Conservation (phyloP, 2,329 filamentous ascomycete genomes). For the Zasmidium cellare region DNA sequence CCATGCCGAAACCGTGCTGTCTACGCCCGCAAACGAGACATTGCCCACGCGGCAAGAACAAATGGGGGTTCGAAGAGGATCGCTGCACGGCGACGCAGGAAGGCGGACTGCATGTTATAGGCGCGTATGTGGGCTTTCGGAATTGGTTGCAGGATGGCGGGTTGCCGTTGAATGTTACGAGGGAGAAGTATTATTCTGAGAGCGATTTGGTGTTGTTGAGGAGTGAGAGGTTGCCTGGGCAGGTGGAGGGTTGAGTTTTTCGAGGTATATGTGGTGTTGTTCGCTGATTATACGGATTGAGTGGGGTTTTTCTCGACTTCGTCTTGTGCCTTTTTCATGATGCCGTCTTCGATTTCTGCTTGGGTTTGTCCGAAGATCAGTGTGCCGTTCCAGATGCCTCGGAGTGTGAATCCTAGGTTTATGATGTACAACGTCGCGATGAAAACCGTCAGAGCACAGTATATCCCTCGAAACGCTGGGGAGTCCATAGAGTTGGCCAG, state of each 20-base stretch:
- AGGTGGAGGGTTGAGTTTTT: not conserved
- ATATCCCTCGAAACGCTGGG: constrained; percentile 11
- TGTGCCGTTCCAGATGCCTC: constrained; percentile 8
- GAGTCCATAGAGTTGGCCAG: constrained; percentile 17
- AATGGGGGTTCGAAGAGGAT: not conserved
- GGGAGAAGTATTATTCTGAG: not conserved
- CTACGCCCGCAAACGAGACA: not conserved
- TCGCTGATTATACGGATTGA: not conserved
- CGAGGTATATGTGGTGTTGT: not conserved
- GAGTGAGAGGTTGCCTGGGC: not conserved
- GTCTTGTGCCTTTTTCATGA: constrained; percentile 13
- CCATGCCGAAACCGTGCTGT: not conserved
- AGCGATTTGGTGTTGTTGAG: not conserved
- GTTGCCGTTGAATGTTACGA: not conserved
- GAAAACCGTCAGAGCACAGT: constrained; percentile 8
- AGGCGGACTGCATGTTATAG: not conserved
- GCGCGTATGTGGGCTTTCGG: not conserved
- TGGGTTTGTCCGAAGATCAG: constrained; percentile 14
- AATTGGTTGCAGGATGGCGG: not conserved
- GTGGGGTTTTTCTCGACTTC: not conserved
- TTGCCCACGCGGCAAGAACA: not conserved
- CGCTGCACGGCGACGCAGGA: not conserved
- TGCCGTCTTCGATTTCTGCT: constrained; percentile 6
- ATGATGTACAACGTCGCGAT: constrained; percentile 10
- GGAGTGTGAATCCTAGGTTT: constrained; percentile 12